Base-by-base conservation (phyloP, 2,329 filamentous ascomycete genomes). In the Colletotrichum sp. region DNA sequence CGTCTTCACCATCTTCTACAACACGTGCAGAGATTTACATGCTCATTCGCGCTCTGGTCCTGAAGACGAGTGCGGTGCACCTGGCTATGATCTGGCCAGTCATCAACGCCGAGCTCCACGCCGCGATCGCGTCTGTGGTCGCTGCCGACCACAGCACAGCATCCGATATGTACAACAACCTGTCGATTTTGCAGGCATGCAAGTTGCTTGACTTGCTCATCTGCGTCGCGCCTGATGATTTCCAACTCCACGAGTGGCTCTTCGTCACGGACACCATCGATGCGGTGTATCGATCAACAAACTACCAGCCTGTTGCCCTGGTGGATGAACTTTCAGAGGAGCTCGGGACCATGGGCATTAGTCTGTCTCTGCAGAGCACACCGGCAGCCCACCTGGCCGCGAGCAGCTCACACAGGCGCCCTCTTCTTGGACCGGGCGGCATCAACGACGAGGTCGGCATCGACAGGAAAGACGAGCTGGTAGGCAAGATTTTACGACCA, bases 181-280 rank as follows among this genome's bases (percentile, higher is more conserved):
- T 92, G 4, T 93, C 94, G 4, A 87, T 98, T 19, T 87, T 99
- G 5, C 96, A 99, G 83, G 96, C 96, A 1, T 98, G 96, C 86
- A 99, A 98, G 82, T 90, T 99, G 5, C 90, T 99, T 5, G 97
- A 99, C 81, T 88, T 96, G 25, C 88, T 99, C n/a, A 90, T 98
- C 16, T 93, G 95, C 59, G 89, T 96, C 9, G 94, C 94, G 6
- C 96, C 96, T 0, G 97, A 99, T 79, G 97, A 99, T 83, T 99
- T 98, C 85, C 97, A 98, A 84, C 91, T 98, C n/a, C 94, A 98
- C 81, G 95, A 98, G 87, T 99, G 97, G 97, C 91, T 98, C 6
- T 99, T 98, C 84, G 93, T 99, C 71, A 98, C 96, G 3, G 97
- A 99, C 84, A 98, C 96, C 16, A 96, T 98, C 78, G 97, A 99